phyloP scores from a whole-genome alignment of 1,284 basidiomycete genomes.

The Boletus sp. region DNA sequence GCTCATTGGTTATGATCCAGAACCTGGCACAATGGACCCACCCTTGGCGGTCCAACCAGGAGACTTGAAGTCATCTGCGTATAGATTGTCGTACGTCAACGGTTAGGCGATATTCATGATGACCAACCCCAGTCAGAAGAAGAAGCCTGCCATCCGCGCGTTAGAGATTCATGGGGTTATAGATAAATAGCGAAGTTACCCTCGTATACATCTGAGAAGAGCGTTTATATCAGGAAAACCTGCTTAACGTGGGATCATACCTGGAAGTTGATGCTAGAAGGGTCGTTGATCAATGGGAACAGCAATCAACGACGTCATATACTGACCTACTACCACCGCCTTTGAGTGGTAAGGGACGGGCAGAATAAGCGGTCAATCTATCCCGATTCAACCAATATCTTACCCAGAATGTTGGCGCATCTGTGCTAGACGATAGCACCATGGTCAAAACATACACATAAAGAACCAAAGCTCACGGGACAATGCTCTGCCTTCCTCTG shows the following conservation, averaged over 20 bases:
- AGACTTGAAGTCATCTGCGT: slow-evolving; percentile 66
- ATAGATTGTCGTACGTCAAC: not conserved
- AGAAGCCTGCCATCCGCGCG: slow-evolving; percentile 42
- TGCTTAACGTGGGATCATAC: slow-evolving; percentile 7
- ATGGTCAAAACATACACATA: not conserved
- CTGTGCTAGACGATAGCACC: slow-evolving; percentile 30
- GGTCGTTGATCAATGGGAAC: slow-evolving; percentile 4
- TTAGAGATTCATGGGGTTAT: slow-evolving; percentile 1
- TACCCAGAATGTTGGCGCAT: slow-evolving; percentile 65
- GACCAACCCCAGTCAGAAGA: slow-evolving; percentile 65
- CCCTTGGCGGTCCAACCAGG: slow-evolving; percentile 65
- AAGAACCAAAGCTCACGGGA: slow-evolving; percentile 48
- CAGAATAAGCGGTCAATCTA: not conserved
- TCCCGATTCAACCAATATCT: slow-evolving; percentile 9
- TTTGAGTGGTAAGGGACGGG: slow-evolving; percentile 14
- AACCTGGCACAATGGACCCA: slow-evolving; percentile 25
- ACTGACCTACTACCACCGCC: slow-evolving; percentile 52
- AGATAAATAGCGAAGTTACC: slow-evolving; percentile 32
- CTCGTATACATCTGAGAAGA: slow-evolving; percentile 55
- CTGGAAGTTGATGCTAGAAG: slow-evolving; percentile 63
- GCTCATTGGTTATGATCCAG: not conserved
- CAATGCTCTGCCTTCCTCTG: slow-evolving; percentile 61
- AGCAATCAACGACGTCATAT: not conserved
- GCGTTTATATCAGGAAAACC: not conserved
- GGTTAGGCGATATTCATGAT: not conserved